A percentile compares a stretch with the other conserved stretches of the same genome.
Conservation (phyloP, 306 rosid species). For the Pueraria montana region DNA sequence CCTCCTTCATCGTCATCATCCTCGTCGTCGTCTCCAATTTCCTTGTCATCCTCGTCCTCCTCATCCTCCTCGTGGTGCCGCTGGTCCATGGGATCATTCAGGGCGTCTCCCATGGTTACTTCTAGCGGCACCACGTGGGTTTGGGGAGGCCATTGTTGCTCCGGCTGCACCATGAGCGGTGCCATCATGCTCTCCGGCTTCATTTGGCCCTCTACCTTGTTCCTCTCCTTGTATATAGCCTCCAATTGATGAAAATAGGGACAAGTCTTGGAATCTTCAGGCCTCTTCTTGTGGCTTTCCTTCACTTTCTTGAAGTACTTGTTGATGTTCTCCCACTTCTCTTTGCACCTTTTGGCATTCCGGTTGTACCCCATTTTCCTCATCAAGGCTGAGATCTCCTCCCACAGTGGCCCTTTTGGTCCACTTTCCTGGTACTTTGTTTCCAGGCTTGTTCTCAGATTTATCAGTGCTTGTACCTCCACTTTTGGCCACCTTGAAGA, state of each 20-base stretch:
- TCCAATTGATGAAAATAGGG: constrained; percentile 86
- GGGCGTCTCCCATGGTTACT: constrained; percentile 49
- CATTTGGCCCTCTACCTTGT: constrained; percentile 41
- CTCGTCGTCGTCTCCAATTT: constrained; percentile 54
- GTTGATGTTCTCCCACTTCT: constrained; percentile 99
- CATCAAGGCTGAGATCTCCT: constrained; percentile 84
- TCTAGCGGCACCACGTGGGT: neutral
- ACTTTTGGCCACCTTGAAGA: constrained; percentile 92
- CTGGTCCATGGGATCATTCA: constrained; percentile 46
- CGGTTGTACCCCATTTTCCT: constrained; percentile 75
- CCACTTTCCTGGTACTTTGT: constrained; percentile 79
- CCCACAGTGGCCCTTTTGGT: constrained; percentile 95
- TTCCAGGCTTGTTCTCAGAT: constrained; percentile 68
- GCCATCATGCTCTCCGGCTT: constrained; percentile 56
- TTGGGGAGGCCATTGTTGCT: constrained; percentile 97
- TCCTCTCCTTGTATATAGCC: constrained; percentile 72
- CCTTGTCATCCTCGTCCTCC: constrained; percentile 44
- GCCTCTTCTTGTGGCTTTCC: constrained; percentile 85
- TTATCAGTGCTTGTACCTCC: constrained; percentile 80
- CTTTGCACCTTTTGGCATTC: constrained; percentile 88
- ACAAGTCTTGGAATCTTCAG: constrained; percentile 93
- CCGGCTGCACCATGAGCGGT: constrained; percentile 90
- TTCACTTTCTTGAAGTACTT: constrained; percentile 98
- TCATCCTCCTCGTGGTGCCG: constrained; percentile 34
- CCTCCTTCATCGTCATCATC: constrained; percentile 67